Conservation (phyloP, 371 early-diverging fungal species). For the Mucor circinelloides region DNA sequence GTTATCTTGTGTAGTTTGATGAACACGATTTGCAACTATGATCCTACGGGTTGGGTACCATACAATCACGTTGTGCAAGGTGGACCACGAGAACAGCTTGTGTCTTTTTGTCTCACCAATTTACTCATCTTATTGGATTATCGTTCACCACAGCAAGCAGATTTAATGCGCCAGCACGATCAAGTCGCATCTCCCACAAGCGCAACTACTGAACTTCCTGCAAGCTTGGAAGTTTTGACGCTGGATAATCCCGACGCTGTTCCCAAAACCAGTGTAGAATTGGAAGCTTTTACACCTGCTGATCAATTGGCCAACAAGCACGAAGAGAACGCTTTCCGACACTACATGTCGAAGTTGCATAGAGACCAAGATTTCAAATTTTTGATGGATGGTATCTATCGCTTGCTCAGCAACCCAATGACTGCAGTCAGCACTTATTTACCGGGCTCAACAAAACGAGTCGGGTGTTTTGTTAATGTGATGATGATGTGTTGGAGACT, state of each 20-base stretch:
- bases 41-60: slow-evolving; percentile 87
- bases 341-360: slow-evolving; percentile 77
- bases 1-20: slow-evolving; percentile 80
- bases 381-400: slow-evolving; percentile 70
- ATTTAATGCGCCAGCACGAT: slow-evolving; percentile 22
- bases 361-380: slow-evolving; percentile 79
- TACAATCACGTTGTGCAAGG: slow-evolving; percentile 82
- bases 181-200: neutral
- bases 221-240: slow-evolving; percentile 10
- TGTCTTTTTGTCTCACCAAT: slow-evolving; percentile 66
- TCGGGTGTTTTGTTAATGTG: slow-evolving; percentile 70
- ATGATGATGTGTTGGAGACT: slow-evolving; percentile 87
- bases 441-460: slow-evolving; percentile 78
- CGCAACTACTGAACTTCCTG: slow-evolving; percentile 10
- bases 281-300: slow-evolving; percentile 19
- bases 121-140: slow-evolving; percentile 76
- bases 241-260: slow-evolving; percentile 24
- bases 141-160: slow-evolving; percentile 47
- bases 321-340: slow-evolving; percentile 66
- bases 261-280: slow-evolving; percentile 23
- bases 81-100: slow-evolving; percentile 73
- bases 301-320: neutral
- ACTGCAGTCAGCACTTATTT: slow-evolving; percentile 77
- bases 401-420: slow-evolving; percentile 80
- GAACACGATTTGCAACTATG: slow-evolving; percentile 79